Base-by-base conservation (phyloP, 177 flowering plant genomes). In the Vitis hybrid region DNA sequence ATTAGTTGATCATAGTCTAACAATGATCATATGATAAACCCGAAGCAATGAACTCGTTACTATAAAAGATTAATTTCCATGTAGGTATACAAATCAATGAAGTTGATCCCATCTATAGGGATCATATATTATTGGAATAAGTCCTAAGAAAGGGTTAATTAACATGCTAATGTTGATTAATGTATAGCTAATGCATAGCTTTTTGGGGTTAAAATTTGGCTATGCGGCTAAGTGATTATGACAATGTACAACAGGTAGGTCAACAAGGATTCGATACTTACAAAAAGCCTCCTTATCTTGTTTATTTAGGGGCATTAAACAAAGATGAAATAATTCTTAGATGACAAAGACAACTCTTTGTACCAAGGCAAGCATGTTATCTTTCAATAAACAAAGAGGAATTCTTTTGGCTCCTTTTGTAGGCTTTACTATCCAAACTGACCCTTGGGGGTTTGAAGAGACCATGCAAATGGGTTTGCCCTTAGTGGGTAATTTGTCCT, bases 251-350 rank as follows among this genome's bases (percentile, higher is more conserved):
- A 50, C 56, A 64, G 55, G 51, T 50, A 19, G 19, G 56, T 50
- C 14, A 20, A 64, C n/a, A 9, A 50, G 8, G 56, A 64, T 50
- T 64, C 67, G 67, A 64, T 64, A 50, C 56, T 50, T 50, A 11
- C 67, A 12, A 64, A 64, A 61, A 3, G 50, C 19, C n/a, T 4
- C 3, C 5, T 4, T 16, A 53, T 53, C 9, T 53, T 53, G 56
- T 53, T 53, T 14, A 53, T 4, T 14, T 1, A 53, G 16, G 16
- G 56, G 7, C 15, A 13, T 53, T 51, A 53, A 53, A 53, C n/a
- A 53, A 14, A 53, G 1, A 5, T 31, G 10, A 61, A 61, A 31
- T n/a, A 61, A 61, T 50, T 64, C 39, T 64, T 64, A 13, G n/a
- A 10, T 20, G 67, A 64, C 13, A 64, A 50, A 19, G 67, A 64